Base-by-base conservation (phyloP, 2,329 filamentous ascomycete genomes). In the Aureobasidium sp. region DNA sequence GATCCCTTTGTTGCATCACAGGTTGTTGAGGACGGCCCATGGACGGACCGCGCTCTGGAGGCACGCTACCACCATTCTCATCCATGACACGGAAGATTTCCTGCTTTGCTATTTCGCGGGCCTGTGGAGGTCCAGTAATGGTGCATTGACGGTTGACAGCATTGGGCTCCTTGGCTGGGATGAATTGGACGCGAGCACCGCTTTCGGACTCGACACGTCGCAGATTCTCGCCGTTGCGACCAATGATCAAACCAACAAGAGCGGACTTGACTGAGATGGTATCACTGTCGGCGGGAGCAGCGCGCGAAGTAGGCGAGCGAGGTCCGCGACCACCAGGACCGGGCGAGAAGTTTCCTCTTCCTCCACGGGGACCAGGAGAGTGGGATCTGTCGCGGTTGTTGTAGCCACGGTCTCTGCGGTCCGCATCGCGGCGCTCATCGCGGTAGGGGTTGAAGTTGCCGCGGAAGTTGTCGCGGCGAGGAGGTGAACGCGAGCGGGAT, bases 81-180 rank as follows among this genome's bases (percentile, higher is more conserved):
- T 91, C 89, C 69, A 96, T 93, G 71, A 95, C 94, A 65, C 86
- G 85, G 74, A 90, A 88, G 73, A 96, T 96, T 66, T 91, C 89
- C 16, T 85, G 81, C 76, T 90, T 92, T 32, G 91, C 91, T 70
- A 89, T 86, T 58, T 85, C 86, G 66, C 91, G 86, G 63, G 87
- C 85, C 65, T 86, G 78, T 64, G 85, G 82, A 62, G 82, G 84
- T 8, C 91, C 91, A 11, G 88, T 87, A 67, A 96, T 94, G 71
- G 90, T 91, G 79, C 91, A 96, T 71, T 91, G 87, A 62, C 91
- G 86, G 69, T 86, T 87, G 16, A 86, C 83, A 25, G 88, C 89
- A 49, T 84, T 85, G 39, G 82, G 79, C 69, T 91, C 87, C 63
- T 86, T 84, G 16, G 89, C 84, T 37, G 91, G 88, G 63, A 96